Conservation (phyloP, 768 basidiomycete species). For the Suillus subluteus region DNA sequence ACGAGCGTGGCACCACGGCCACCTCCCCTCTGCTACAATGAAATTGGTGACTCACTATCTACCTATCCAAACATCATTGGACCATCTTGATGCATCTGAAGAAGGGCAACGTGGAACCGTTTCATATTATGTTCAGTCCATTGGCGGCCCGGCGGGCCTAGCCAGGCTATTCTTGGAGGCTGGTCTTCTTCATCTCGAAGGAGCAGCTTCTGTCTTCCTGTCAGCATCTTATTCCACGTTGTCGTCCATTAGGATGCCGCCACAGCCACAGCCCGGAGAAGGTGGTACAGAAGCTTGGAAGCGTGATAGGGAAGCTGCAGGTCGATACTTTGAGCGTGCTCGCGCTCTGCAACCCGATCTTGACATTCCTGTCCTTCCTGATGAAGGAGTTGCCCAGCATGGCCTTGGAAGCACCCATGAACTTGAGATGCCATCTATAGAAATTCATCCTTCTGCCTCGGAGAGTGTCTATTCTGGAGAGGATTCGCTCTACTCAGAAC, state of each 20-base stretch:
- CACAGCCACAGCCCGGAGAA: slow-evolving; percentile 51
- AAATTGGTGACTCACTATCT: slow-evolving; percentile 76
- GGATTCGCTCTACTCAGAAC: slow-evolving; percentile 33
- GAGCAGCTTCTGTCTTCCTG: slow-evolving; percentile 71
- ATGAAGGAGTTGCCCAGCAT: slow-evolving; percentile 39
- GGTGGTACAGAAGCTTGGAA: slow-evolving; percentile 74
- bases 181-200: slow-evolving; percentile 81
- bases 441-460: slow-evolving; percentile 40
- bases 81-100: slow-evolving; percentile 36
- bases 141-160: slow-evolving; percentile 69
- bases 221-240: slow-evolving; percentile 76
- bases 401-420: slow-evolving; percentile 39
- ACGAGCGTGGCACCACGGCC: slow-evolving; percentile 82
- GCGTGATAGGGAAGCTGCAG: slow-evolving; percentile 71
- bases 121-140: slow-evolving; percentile 63
- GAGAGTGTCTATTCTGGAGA: slow-evolving; percentile 32
- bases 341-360: slow-evolving; percentile 59
- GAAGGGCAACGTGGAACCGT: slow-evolving; percentile 53
- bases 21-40: slow-evolving; percentile 75
- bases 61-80: slow-evolving; percentile 53
- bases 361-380: slow-evolving; percentile 70
- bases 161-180: slow-evolving; percentile 80
- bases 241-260: slow-evolving; percentile 74
- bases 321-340: slow-evolving; percentile 74
- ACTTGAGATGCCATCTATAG: slow-evolving; percentile 72